Conservation (phyloP, 2,329 filamentous ascomycete genomes). For the Xylariaceae sp. region DNA sequence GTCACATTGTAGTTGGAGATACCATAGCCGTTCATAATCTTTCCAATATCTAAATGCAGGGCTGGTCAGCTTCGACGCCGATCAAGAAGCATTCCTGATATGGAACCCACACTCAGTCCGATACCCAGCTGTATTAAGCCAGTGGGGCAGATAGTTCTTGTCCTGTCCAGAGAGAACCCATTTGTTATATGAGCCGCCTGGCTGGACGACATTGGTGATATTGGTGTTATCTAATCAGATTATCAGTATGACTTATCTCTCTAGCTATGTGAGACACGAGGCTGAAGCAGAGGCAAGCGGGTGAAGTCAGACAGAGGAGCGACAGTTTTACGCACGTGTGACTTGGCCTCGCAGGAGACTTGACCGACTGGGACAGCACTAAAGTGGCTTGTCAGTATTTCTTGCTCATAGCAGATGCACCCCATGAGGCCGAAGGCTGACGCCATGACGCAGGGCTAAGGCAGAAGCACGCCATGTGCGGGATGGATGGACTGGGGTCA, state of each 20-base stretch:
- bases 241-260: no score
- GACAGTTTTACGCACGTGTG: conserved; percentile 7
- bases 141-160: conserved; percentile 37
- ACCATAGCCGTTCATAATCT: conserved; percentile 10
- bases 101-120: conserved; percentile 35
- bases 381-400: no score
- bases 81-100: conserved; percentile 18
- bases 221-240: conserved; percentile 27
- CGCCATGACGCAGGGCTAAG: no score
- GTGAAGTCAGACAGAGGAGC: background rate
- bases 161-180: conserved; percentile 39
- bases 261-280: no score
- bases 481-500: no score
- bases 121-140: conserved; percentile 39
- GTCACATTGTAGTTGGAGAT: conserved; percentile 2
- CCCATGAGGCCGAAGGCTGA: no score
- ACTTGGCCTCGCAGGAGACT: conserved; percentile 20
- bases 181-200: conserved; percentile 37
- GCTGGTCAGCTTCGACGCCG: conserved; percentile 22
- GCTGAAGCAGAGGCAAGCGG: background rate
- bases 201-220: conserved; percentile 25
- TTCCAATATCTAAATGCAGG: conserved; percentile 21
- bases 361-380: conserved; percentile 24
- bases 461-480: no score
- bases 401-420: no score